Percentiles rank a stretch among this genome's conserved stretches.
phyloP scores from a whole-genome alignment of 2,329 filamentous ascomycete species.

The Trichoderma harzianum region DNA sequence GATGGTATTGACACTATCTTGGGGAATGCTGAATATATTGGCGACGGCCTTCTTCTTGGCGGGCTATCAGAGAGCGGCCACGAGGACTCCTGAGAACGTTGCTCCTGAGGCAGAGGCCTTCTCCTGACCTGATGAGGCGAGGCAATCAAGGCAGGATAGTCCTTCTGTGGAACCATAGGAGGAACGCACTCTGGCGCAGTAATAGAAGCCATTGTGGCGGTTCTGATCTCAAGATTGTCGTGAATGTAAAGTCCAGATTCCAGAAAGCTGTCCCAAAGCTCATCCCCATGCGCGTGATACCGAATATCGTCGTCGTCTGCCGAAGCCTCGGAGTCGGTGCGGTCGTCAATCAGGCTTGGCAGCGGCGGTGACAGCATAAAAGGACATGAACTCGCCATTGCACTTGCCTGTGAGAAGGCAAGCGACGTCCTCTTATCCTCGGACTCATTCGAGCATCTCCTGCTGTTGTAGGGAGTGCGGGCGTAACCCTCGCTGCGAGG shows the following conservation, averaged over 20 bases:
- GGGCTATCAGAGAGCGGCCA: constrained; percentile 15
- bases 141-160: constrained; percentile 33
- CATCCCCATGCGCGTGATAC: constrained; percentile 42
- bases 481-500: constrained; percentile 30
- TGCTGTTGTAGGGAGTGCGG: constrained; percentile 15
- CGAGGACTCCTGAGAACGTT: neutral
- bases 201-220: neutral
- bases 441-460: constrained; percentile 8
- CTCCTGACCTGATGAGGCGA: constrained; percentile 25
- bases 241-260: constrained; percentile 8
- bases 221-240: neutral
- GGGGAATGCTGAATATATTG: constrained; percentile 43
- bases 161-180: constrained; percentile 26
- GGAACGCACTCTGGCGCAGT: neutral
- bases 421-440: constrained; percentile 40
- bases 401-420: constrained; percentile 44
- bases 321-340: constrained; percentile 49
- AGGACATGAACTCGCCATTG: neutral
- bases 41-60: constrained; percentile 24
- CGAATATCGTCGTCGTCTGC: constrained; percentile 51
- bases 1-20: constrained; percentile 36
- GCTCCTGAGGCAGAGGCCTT: constrained; percentile 9
- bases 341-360: constrained; percentile 50
- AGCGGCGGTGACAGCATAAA: constrained; percentile 41
- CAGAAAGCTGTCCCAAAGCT: constrained; percentile 55